phyloP scores from a whole-genome alignment of 1,139 yeast species.

The Geotrichum aggregatum region DNA sequence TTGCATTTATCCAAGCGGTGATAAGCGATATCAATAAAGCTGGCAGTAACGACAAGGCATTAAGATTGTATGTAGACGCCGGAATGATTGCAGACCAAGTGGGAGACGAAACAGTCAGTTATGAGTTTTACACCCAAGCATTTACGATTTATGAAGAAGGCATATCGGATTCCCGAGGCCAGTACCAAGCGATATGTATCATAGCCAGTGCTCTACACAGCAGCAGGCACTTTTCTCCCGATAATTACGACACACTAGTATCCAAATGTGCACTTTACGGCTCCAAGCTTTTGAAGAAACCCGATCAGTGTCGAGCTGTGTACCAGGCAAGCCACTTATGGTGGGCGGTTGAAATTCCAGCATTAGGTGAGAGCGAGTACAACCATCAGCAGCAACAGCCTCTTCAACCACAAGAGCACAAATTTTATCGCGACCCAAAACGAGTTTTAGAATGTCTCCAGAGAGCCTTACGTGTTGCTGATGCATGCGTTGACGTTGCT shows the following conservation, averaged over 20 bases:
- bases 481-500: conserved; percentile 83
- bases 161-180: conserved; percentile 58
- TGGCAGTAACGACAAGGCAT: conserved; percentile 50
- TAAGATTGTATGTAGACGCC: conserved; percentile 46
- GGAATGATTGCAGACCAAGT: conserved; percentile 73
- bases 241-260: conserved; percentile 73
- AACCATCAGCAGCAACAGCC: conserved; percentile 29
- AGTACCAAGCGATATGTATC: conserved; percentile 50
- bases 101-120: conserved; percentile 59
- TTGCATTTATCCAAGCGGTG: conserved; percentile 69
- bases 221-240: conserved; percentile 52
- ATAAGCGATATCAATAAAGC: conserved; percentile 62
- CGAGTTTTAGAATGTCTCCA: conserved; percentile 66
- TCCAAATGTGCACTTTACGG: conserved; percentile 85
- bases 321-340: conserved; percentile 85
- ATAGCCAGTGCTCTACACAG: conserved; percentile 62
- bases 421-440: conserved; percentile 51
- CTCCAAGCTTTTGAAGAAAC: conserved; percentile 80
- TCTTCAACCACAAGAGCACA: too few relatives aligned
- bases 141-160: conserved; percentile 85
- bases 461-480: conserved; percentile 81
- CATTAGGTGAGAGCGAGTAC: conserved; percentile 49
- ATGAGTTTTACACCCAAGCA: conserved; percentile 85
- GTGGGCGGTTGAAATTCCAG: conserved; percentile 74
- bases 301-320: conserved; percentile 91